These are phyloP conservation scores for Aegilops bicornis DNA, from an alignment of 176 grass and related monocot species.

Conservation along the genomic window DNA sequence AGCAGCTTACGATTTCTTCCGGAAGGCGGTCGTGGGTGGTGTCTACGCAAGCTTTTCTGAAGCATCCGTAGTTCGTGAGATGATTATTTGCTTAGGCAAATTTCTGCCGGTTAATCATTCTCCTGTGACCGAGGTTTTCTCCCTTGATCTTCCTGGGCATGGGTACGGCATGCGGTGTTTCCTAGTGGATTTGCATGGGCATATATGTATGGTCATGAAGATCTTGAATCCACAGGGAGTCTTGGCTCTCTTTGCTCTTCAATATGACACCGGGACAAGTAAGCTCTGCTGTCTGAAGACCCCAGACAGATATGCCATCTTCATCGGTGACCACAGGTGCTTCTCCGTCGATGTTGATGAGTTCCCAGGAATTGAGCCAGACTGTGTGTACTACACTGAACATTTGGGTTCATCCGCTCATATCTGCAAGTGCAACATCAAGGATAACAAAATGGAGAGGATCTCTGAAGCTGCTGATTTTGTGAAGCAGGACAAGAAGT, in stretches of 20 bases:
- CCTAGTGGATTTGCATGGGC: background rate
- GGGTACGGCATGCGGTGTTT: background rate
- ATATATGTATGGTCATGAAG: too few relatives aligned
- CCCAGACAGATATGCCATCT: background rate
- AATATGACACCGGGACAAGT: background rate
- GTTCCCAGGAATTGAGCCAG: background rate
- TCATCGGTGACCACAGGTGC: constrained; percentile 6
- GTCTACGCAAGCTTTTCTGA: background rate
- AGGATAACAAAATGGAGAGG: background rate
- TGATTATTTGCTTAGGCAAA: background rate
- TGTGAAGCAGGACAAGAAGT: background rate
- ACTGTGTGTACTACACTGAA: background rate
- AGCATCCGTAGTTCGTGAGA: too few relatives aligned
- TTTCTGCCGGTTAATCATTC: background rate
- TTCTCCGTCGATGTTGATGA: background rate
- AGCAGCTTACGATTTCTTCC: background rate
- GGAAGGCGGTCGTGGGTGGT: background rate
- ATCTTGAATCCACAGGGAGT: background rate
- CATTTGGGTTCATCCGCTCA: background rate
- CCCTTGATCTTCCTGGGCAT: background rate
- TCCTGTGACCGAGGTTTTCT: background rate
- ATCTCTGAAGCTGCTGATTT: background rate
- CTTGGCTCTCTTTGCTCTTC: background rate
- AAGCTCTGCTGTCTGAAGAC: background rate
- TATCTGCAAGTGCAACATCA: background rate